phyloP scores from a whole-genome alignment of 345 rosid species.

The Mangifera indica region DNA sequence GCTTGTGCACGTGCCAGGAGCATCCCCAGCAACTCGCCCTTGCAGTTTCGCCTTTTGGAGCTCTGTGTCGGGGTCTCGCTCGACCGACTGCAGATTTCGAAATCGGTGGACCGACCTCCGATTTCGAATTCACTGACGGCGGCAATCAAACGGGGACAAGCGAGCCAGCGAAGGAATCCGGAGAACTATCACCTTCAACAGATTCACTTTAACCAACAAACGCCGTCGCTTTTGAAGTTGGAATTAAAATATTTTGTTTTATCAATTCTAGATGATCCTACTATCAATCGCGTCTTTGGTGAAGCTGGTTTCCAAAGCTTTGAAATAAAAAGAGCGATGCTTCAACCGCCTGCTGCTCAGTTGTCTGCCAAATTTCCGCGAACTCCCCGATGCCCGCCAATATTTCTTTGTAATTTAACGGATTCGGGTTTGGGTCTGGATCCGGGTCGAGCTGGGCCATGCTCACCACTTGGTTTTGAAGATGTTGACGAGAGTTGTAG shows the following conservation, averaged over 20 bases:
- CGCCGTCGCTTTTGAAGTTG: slow-evolving; percentile 55
- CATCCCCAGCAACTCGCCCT: slow-evolving; percentile 42
- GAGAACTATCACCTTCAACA: slow-evolving; percentile 77
- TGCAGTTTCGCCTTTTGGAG: slow-evolving; percentile 67
- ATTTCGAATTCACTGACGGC: slow-evolving; percentile 89
- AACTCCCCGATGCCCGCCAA: slow-evolving; percentile 38
- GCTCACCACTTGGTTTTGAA: slow-evolving; percentile 23
- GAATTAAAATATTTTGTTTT: slow-evolving; percentile 54
- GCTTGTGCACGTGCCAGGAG: slow-evolving; percentile 57
- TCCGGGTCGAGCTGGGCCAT: slow-evolving; percentile 34
- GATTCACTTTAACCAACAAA: slow-evolving; percentile 34
- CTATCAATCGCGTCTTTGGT: slow-evolving; percentile 58
- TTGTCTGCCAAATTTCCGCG: slow-evolving; percentile 30
- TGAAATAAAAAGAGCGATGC: slow-evolving; percentile 56
- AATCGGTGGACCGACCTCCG: slow-evolving; percentile 46
- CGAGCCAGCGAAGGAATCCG: slow-evolving; percentile 82
- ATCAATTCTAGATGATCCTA: slow-evolving; percentile 74
- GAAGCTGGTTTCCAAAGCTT: slow-evolving; percentile 69
- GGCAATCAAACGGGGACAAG: slow-evolving; percentile 88
- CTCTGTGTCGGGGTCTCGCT: slow-evolving; percentile 63
- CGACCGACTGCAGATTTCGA: slow-evolving; percentile 51
- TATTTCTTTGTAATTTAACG: slow-evolving; percentile 43
- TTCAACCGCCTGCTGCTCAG: slow-evolving; percentile 51
- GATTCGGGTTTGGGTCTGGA: slow-evolving; percentile 26
- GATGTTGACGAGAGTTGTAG: slow-evolving; percentile 11